phyloP scores from a whole-genome alignment of 2,329 filamentous ascomycete genomes.

The Ceratocystis harringtonii region DNA sequence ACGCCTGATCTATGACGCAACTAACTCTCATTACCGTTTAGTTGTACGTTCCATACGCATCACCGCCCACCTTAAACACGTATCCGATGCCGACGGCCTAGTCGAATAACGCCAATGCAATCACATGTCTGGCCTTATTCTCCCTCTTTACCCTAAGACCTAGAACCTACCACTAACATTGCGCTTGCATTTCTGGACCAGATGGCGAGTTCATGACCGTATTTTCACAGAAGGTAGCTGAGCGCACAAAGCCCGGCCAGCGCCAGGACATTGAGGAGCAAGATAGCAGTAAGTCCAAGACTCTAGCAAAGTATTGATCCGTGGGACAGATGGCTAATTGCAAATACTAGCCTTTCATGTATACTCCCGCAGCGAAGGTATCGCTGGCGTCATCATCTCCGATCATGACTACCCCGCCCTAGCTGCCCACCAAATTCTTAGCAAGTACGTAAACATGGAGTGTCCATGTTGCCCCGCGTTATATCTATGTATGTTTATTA shows the following conservation, averaged over 20 bases:
- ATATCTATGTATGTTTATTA: neutral
- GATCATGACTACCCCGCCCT: constrained; percentile 61
- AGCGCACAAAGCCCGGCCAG: constrained; percentile 66
- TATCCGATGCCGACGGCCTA: neutral
- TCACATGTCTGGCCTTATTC: neutral
- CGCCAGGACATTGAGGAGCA: constrained; percentile 76
- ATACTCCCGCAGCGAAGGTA: constrained; percentile 58
- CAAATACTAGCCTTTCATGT: constrained; percentile 54
- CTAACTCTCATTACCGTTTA: constrained; percentile 4
- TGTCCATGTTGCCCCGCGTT: neutral
- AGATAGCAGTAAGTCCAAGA: constrained; percentile 31
- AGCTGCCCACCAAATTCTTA: constrained; percentile 73
- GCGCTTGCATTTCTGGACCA: neutral
- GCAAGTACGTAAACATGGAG: constrained; percentile 35
- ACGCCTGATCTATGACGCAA: neutral
- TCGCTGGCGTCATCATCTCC: constrained; percentile 63
- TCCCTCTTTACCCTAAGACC: neutral
- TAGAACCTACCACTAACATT: constrained; percentile 1
- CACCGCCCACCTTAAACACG: neutral
- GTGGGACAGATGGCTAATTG: constrained; percentile 15
- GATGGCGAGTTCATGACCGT: constrained; percentile 60
- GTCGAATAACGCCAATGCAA: neutral
- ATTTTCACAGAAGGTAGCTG: constrained; percentile 75
- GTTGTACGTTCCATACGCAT: constrained; percentile 10
- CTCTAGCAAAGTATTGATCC: neutral